phyloP scores from a whole-genome alignment of 768 basidiomycete species.

The Clitopilus hobsonii region DNA sequence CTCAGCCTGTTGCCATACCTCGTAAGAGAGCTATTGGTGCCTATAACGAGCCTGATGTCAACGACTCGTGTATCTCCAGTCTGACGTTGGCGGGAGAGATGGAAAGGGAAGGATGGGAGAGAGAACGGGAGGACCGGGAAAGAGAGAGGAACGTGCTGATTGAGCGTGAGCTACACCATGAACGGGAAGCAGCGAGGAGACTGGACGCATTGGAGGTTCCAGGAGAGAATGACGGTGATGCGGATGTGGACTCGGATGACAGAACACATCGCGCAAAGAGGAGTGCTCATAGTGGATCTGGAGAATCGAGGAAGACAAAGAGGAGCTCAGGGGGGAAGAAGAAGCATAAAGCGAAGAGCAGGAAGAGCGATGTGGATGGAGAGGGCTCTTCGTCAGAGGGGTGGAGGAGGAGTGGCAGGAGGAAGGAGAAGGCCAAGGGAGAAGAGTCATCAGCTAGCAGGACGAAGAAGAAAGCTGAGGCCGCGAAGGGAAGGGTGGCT shows the following conservation, averaged over 20 bases:
- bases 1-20: constrained; percentile 31
- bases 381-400: constrained; percentile 9
- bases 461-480: constrained; percentile 15
- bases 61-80: constrained; percentile 55
- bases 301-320: constrained; percentile 16
- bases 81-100: constrained; percentile 37
- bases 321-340: constrained; percentile 11
- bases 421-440: constrained; percentile 20
- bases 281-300: constrained; percentile 14
- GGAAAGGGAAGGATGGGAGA: constrained; percentile 18
- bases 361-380: constrained; percentile 14
- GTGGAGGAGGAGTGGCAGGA: constrained; percentile 20
- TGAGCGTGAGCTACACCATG: constrained; percentile 19
- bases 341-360: constrained; percentile 21
- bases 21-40: constrained; percentile 24
- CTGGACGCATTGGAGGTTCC: not conserved
- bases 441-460: constrained; percentile 3
- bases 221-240: constrained; percentile 14
- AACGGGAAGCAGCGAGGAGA: constrained; percentile 9
- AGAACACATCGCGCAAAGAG: constrained; percentile 32
- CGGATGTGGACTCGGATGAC: constrained; percentile 34
- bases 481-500: constrained; percentile 69
- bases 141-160: constrained; percentile 8
- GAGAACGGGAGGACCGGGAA: constrained; percentile 10
- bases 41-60: constrained; percentile 15